Percentiles rank a stretch among this genome's conserved stretches.
These are phyloP conservation scores for Breviolum minutum DNA, from an alignment of 73 alveolate species.

Conservation along the genomic window DNA sequence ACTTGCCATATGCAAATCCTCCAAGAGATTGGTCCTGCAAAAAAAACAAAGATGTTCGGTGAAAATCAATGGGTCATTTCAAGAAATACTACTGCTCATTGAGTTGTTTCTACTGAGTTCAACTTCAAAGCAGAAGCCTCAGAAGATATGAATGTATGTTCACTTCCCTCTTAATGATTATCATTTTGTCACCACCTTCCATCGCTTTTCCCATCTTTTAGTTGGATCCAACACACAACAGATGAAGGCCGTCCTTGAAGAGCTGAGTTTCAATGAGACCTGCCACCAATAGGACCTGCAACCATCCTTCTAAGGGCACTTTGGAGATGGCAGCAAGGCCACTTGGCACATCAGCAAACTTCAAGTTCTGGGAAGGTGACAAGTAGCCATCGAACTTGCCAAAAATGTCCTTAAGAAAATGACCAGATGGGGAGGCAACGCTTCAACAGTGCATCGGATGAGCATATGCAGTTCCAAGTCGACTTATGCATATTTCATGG, in stretches of 20 bases:
- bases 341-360: slow-evolving; percentile 30
- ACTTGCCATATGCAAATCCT: slow-evolving; percentile 68
- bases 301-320: slow-evolving; percentile 78
- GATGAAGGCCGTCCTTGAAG: slow-evolving; percentile 25
- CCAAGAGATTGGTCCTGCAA: slow-evolving; percentile 47
- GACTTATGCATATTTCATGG: neutral
- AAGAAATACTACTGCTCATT: neutral
- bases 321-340: slow-evolving; percentile 49
- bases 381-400: slow-evolving; percentile 83
- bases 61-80: neutral
- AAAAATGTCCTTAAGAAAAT: slow-evolving; percentile 42
- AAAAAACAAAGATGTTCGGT: neutral
- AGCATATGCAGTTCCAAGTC: neutral
- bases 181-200: neutral
- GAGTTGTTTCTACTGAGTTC: neutral
- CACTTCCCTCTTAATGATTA: neutral
- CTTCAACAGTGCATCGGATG: neutral
- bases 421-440: neutral
- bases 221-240: neutral
- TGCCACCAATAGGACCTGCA: slow-evolving; percentile 53
- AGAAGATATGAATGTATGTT: neutral
- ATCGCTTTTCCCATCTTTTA: neutral
- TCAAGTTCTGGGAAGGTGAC: slow-evolving; percentile 55
- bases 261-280: slow-evolving; percentile 90
- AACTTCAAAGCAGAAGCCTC: neutral